Percentiles rank a stretch among this genome's conserved stretches.
phyloP scores from a whole-genome alignment of 345 rosid genomes.

The Eutrema heterophyllum region DNA sequence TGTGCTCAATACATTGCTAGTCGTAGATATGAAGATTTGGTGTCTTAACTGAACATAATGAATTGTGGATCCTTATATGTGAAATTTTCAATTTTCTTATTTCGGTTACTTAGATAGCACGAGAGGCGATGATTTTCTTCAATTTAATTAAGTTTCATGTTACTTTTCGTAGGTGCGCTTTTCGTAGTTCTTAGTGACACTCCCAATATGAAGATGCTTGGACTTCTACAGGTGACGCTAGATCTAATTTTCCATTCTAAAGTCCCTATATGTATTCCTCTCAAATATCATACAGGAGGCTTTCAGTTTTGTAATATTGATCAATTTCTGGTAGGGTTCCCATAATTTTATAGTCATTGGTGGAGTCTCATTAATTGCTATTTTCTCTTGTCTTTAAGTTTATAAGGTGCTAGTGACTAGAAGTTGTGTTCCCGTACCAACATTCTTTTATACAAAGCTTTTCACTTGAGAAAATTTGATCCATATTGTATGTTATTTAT shows the following conservation, averaged over 20 bases:
- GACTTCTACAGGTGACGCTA: constrained; percentile 74
- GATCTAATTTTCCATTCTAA: constrained; percentile 2
- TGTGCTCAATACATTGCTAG: neutral
- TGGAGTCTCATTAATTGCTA: neutral
- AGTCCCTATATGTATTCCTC: neutral
- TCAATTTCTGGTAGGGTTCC: neutral
- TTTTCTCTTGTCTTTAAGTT: neutral
- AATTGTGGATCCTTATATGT: neutral
- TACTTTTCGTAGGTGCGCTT: constrained; percentile 65
- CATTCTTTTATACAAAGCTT: neutral
- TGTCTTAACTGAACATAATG: neutral
- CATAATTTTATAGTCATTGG: neutral
- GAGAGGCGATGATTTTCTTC: neutral
- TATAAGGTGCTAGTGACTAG: neutral
- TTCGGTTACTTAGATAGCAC: neutral
- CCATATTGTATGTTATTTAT: neutral
- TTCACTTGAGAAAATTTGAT: neutral
- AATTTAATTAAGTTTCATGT: constrained; percentile 9
- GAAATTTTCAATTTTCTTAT: neutral
- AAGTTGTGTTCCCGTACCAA: neutral
- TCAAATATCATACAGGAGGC: neutral
- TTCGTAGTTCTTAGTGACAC: constrained; percentile 66
- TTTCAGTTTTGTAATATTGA: neutral
- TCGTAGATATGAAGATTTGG: neutral
- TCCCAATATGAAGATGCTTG: constrained; percentile 96